A percentile compares a stretch with the other conserved stretches of the same genome.
Evolutionary conservation across 2,329 filamentous ascomycete genomes (phyloP).

Genomic region (Xylariales sp.): DNA sequence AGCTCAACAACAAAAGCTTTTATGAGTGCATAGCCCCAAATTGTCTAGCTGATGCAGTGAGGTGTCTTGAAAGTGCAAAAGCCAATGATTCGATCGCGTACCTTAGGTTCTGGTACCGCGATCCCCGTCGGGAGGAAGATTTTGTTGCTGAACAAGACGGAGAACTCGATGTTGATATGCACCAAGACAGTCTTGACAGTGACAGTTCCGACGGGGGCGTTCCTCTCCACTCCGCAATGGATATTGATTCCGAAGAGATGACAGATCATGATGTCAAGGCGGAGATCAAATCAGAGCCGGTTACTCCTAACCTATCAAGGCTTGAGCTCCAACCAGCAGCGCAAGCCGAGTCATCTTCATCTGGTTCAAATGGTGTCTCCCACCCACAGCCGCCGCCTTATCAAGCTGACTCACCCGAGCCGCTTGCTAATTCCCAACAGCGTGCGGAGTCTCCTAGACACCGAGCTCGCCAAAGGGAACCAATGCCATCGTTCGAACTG

Average conservation of each 20-base stretch:
- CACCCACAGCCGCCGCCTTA: constrained; percentile 6
- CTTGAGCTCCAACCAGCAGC: constrained; percentile 13
- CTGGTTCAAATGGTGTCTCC: background rate
- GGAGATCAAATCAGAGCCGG: constrained; percentile 34
- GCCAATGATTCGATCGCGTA: constrained; percentile 90
- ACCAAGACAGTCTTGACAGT: constrained; percentile 22
- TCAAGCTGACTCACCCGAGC: background rate
- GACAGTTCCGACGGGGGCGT: constrained; percentile 41
- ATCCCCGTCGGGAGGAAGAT: constrained; percentile 60
- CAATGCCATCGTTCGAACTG: constrained; percentile 57
- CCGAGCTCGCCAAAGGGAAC: constrained; percentile 18
- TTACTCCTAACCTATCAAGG: constrained; percentile 26
- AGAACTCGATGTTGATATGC: constrained; percentile 35
- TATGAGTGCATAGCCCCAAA: constrained; percentile 82
- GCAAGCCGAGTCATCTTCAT: constrained; percentile 2
- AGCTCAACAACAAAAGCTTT: constrained; percentile 74
- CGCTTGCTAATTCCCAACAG: no score
- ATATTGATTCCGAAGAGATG: constrained; percentile 28
- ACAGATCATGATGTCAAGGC: constrained; percentile 26
- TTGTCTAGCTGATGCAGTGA: constrained; percentile 71
- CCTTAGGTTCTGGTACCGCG: constrained; percentile 77
- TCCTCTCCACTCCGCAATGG: constrained; percentile 37
- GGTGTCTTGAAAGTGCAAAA: constrained; percentile 79
- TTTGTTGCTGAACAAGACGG: constrained; percentile 37
- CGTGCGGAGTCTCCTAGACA: constrained; percentile 17